Conservation (phyloP, 352 stramenopile species). For the Phytophthora agathidicida region DNA sequence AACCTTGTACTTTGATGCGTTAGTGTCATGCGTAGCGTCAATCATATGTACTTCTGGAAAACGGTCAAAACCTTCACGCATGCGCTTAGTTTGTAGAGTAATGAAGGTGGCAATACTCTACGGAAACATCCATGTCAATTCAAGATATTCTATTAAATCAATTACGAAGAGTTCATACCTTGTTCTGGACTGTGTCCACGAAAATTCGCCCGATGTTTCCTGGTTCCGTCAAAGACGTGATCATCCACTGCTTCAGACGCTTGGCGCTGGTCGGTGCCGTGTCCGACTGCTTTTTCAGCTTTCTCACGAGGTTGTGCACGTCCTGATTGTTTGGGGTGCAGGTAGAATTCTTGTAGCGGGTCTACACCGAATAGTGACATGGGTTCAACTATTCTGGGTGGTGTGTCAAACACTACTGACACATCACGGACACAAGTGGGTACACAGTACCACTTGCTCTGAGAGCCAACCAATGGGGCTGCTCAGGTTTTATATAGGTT, state of each 20-base stretch:
- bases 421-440: too few relatives aligned
- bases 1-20: background rate
- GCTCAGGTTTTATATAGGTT: too few relatives aligned
- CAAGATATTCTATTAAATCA: background rate
- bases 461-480: too few relatives aligned
- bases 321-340: background rate
- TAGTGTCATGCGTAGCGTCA: background rate
- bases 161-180: background rate
- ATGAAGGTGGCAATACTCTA: conserved; percentile 3
- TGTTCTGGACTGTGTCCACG: background rate
- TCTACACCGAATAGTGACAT: too few relatives aligned
- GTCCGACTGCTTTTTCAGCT: background rate
- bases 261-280: background rate
- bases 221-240: conserved; percentile 1
- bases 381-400: too few relatives aligned
- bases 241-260: conserved; percentile 6
- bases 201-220: conserved; percentile 16
- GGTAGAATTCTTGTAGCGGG: background rate
- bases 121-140: background rate
- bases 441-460: too few relatives aligned
- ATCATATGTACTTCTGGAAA: conserved; percentile 3
- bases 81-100: background rate
- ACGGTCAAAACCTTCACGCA: background rate
- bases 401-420: too few relatives aligned
- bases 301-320: conserved; percentile 1